These are phyloP conservation scores for Gossypium australe DNA, from an alignment of 345 rosid genomes.

Conservation along the genomic window DNA sequence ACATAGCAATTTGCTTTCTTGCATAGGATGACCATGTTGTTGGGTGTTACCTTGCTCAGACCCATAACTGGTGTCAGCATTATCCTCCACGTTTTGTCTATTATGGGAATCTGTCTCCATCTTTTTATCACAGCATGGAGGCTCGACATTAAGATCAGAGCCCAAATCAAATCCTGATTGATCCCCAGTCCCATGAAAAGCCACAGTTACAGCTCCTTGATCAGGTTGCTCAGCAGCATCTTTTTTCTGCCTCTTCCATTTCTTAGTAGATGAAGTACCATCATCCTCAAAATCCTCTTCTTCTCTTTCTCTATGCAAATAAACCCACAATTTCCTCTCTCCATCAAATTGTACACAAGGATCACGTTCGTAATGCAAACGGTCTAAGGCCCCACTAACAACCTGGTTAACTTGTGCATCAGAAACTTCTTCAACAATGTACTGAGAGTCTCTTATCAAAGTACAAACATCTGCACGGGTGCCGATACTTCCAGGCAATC, in stretches of 20 bases:
- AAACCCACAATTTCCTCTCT: slow-evolving; percentile 96
- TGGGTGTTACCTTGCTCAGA: slow-evolving; percentile 30
- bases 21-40: slow-evolving; percentile 42
- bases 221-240: slow-evolving; percentile 82
- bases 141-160: slow-evolving; percentile 60
- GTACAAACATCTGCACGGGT: slow-evolving; percentile 99
- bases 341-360: slow-evolving; percentile 95
- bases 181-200: slow-evolving; percentile 48
- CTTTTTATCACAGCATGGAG: slow-evolving; percentile 44
- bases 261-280: slow-evolving; percentile 98
- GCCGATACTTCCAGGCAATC: slow-evolving; percentile 98
- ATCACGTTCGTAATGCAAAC: slow-evolving; percentile 96
- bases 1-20: slow-evolving; percentile 59
- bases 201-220: slow-evolving; percentile 66
- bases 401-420: slow-evolving; percentile 93
- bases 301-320: slow-evolving; percentile 91
- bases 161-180: slow-evolving; percentile 63
- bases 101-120: slow-evolving; percentile 33
- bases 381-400: slow-evolving; percentile 98
- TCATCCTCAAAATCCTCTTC: slow-evolving; percentile 99
- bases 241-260: slow-evolving; percentile 97
- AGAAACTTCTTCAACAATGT: slow-evolving; percentile 82
- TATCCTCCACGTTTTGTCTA: slow-evolving; percentile 50
- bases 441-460: slow-evolving; percentile 89
- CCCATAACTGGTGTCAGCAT: slow-evolving; percentile 36